These are phyloP conservation scores for Delitschia confertaspora DNA, from an alignment of 495 filamentous ascomycete genomes.

Conservation along the genomic window DNA sequence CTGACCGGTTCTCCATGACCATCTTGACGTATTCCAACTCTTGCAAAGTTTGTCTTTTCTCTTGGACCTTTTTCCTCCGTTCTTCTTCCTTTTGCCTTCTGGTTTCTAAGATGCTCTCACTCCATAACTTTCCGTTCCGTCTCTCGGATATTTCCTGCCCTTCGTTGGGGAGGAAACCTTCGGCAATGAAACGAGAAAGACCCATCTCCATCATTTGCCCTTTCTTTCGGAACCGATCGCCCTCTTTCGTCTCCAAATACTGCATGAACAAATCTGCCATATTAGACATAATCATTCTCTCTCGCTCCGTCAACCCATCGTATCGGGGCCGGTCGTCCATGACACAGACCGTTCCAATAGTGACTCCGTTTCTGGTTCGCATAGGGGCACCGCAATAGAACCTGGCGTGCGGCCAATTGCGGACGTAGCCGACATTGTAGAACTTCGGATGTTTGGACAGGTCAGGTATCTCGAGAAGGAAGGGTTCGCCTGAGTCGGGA, in stretches of 20 bases:
- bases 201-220: slow-evolving; percentile 19
- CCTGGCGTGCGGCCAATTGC: slow-evolving; percentile 4
- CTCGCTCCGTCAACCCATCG: neutral
- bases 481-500: neutral
- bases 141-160: slow-evolving; percentile 13
- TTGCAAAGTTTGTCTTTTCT: slow-evolving; percentile 12
- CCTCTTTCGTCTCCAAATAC: slow-evolving; percentile 20
- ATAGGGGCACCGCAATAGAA: slow-evolving; percentile 24
- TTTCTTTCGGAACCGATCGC: slow-evolving; percentile 6
- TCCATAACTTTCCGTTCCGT: slow-evolving; percentile 15
- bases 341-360: slow-evolving; percentile 16
- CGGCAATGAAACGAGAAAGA: slow-evolving; percentile 18
- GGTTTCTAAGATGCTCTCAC: slow-evolving; percentile 5
- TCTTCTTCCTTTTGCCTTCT: slow-evolving; percentile 10
- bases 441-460: slow-evolving; percentile 4
- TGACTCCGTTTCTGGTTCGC: slow-evolving; percentile 15
- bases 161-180: slow-evolving; percentile 14
- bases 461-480: neutral
- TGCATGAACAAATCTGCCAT: slow-evolving; percentile 18
- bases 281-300: slow-evolving; percentile 4
- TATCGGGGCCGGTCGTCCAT: slow-evolving; percentile 8
- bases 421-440: slow-evolving; percentile 9
- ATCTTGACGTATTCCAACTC: slow-evolving; percentile 14
- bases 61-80: slow-evolving; percentile 19
- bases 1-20: neutral